A percentile compares a stretch with the other conserved stretches of the same genome.
Conservation (phyloP, 2,329 filamentous ascomycete species). For the Chaetothyriales sp. region DNA sequence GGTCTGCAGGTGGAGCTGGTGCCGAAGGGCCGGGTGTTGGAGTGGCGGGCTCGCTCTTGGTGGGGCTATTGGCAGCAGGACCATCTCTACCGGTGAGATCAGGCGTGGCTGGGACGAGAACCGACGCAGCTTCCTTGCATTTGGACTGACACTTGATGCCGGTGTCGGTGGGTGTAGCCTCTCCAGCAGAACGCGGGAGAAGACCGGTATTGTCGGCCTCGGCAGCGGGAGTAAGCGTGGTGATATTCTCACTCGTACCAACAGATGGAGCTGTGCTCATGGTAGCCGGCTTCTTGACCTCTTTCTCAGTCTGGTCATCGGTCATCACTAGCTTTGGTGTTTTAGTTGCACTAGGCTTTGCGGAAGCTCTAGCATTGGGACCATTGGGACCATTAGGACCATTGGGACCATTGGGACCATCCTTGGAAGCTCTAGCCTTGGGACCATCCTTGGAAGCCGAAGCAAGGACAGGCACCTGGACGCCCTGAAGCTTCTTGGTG, state of each 20-base stretch:
- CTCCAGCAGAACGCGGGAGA: background rate
- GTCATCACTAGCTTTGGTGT: conserved; percentile 2
- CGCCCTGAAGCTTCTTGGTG: conserved; percentile 25
- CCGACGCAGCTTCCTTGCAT: background rate
- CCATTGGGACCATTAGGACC: conserved; percentile 4
- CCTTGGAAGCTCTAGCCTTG: conserved; percentile 1
- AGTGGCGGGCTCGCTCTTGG: conserved; percentile 3
- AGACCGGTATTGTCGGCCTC: background rate
- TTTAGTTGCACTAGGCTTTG: conserved; percentile 5
- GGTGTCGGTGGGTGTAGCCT: background rate
- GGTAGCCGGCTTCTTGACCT: background rate
- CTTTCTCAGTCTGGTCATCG: background rate
- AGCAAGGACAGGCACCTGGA: conserved; percentile 1
- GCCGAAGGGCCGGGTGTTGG: conserved; percentile 1
- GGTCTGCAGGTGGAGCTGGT: conserved; percentile 2
- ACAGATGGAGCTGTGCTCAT: background rate
- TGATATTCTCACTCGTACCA: background rate
- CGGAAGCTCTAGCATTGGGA: conserved; percentile 1
- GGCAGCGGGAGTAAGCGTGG: background rate
- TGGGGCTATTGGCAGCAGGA: background rate
- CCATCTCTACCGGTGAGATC: background rate
- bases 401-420: conserved; percentile 2
- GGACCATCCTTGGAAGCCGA: conserved; percentile 1
- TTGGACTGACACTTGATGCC: background rate
- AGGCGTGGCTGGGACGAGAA: background rate